A percentile compares a stretch with the other conserved stretches of the same genome.
Conservation (phyloP, 768 basidiomycete species). For the Austroboletus festivus region DNA sequence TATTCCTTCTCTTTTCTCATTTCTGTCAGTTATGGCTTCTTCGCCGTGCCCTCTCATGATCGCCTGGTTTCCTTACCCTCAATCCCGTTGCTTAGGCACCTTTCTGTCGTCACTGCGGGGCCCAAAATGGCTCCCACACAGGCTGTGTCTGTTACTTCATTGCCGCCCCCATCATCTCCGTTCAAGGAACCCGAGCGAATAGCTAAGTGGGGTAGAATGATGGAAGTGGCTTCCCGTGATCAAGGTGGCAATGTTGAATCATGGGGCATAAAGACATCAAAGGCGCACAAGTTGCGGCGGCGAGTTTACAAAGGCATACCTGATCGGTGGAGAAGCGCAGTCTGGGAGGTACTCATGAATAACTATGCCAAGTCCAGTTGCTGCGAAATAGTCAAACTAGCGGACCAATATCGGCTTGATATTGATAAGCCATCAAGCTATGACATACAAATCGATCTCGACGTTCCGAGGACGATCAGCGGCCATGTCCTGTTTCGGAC, state of each 20-base stretch:
- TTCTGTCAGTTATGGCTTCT: conserved; percentile 83
- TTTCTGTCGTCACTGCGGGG: conserved; percentile 44
- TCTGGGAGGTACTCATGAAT: conserved; percentile 82
- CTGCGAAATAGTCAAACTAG: conserved; percentile 43
- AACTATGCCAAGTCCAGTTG: conserved; percentile 45
- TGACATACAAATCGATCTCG: conserved; percentile 97
- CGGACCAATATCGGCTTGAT: conserved; percentile 53
- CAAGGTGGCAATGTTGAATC: conserved; percentile 69
- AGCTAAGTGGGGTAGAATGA: conserved; percentile 93
- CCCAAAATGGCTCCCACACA: conserved; percentile 45
- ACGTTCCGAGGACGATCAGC: conserved; percentile 93
- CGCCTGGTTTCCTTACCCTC: conserved; percentile 72
- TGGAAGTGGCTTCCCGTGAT: conserved; percentile 64
- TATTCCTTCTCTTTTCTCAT: conserved; percentile 10
- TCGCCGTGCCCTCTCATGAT: conserved; percentile 75
- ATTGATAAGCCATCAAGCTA: conserved; percentile 81
- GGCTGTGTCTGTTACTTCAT: conserved; percentile 42
- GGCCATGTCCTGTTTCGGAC: conserved; percentile 95
- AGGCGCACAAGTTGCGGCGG: conserved; percentile 64
- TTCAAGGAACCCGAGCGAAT: conserved; percentile 73
- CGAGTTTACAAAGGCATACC: conserved; percentile 95
- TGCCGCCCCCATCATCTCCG: conserved; percentile 47
- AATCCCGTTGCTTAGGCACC: conserved; percentile 57
- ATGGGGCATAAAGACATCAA: conserved; percentile 68
- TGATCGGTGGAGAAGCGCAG: conserved; percentile 91